Evolutionary conservation across 805 yeast genomes (phyloP).

Genomic region (Sugiyamaella chiloensis): DNA sequence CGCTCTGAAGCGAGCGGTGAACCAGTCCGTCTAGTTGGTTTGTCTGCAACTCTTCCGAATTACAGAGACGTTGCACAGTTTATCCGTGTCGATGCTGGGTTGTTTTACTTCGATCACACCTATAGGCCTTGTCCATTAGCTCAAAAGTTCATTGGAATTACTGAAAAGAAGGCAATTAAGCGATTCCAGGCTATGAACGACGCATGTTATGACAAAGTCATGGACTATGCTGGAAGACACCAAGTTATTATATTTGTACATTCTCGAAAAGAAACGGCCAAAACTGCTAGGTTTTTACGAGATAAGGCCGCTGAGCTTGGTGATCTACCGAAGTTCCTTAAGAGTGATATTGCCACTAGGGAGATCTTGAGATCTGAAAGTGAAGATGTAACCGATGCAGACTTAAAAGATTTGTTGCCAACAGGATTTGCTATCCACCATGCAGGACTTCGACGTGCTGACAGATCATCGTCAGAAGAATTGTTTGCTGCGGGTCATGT

Average conservation of each 20-base stretch:
- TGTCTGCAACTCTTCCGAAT: constrained; percentile 92
- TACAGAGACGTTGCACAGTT: constrained; percentile 83
- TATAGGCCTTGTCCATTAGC: constrained; percentile 91
- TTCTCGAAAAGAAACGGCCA: constrained; percentile 85
- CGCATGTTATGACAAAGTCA: constrained; percentile 78
- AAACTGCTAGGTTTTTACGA: constrained; percentile 73
- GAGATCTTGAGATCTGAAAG: constrained; percentile 67
- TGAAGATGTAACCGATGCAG: constrained; percentile 49
- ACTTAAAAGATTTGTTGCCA: constrained; percentile 57
- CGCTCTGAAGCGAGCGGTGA: constrained; percentile 43
- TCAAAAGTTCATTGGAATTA: constrained; percentile 84
- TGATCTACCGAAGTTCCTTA: constrained; percentile 43
- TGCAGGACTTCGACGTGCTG: constrained; percentile 76
- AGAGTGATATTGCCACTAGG: constrained; percentile 52
- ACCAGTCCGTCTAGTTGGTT: constrained; percentile 69
- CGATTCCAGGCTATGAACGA: constrained; percentile 81
- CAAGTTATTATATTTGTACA: constrained; percentile 92
- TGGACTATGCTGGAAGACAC: constrained; percentile 60
- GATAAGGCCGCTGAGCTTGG: constrained; percentile 59
- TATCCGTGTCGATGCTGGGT: constrained; percentile 61
- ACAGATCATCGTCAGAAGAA: constrained; percentile 77
- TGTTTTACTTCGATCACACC: constrained; percentile 78
- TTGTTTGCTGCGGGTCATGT: constrained; percentile 83
- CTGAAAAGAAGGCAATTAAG: constrained; percentile 76
- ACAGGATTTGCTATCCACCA: constrained; percentile 87